A percentile compares a stretch with the other conserved stretches of the same genome.
These are phyloP conservation scores for Corrigiola litoralis DNA, from an alignment of 179 eudicot species.

Conservation along the genomic window DNA sequence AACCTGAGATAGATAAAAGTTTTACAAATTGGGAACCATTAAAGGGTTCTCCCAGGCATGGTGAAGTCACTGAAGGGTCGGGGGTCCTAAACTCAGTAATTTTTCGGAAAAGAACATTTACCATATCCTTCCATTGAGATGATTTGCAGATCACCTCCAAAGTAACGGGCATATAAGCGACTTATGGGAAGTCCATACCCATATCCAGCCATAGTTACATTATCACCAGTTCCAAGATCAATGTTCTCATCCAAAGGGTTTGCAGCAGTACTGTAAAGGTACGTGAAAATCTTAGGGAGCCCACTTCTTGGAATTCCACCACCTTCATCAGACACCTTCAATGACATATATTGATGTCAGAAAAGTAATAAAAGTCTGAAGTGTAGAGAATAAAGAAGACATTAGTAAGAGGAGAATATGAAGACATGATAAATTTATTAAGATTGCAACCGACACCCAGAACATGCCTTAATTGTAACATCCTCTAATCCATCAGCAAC, in stretches of 20 bases:
- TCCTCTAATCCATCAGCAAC: constrained; percentile 96
- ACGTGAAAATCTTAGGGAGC: constrained; percentile 78
- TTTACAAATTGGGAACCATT: too few relatives aligned
- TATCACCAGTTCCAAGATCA: constrained; percentile 51
- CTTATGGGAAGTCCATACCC: constrained; percentile 97
- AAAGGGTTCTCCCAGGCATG: too few relatives aligned
- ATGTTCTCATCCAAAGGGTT: constrained; percentile 57
- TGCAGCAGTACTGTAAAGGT: constrained; percentile 90
- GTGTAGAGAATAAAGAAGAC: not conserved
- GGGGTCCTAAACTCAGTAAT: too few relatives aligned
- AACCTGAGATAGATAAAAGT: too few relatives aligned
- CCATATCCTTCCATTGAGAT: constrained; percentile 99
- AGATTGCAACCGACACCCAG: not conserved
- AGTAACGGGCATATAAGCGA: constrained; percentile 88
- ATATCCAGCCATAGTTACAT: constrained; percentile 90
- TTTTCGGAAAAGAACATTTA: constrained; percentile 19
- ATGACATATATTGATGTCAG: constrained; percentile 4
- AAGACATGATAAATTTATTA: not conserved
- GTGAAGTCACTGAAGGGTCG: too few relatives aligned
- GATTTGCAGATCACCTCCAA: constrained; percentile 93
- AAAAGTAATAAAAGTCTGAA: too few relatives aligned
- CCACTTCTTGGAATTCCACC: constrained; percentile 97
- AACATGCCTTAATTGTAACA: constrained; percentile 82
- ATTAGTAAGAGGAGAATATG: not conserved
- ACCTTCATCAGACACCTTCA: constrained; percentile 94